These are phyloP conservation scores for Rhytidhysteron rufulum DNA, from an alignment of 2,329 filamentous ascomycete genomes.

Conservation along the genomic window DNA sequence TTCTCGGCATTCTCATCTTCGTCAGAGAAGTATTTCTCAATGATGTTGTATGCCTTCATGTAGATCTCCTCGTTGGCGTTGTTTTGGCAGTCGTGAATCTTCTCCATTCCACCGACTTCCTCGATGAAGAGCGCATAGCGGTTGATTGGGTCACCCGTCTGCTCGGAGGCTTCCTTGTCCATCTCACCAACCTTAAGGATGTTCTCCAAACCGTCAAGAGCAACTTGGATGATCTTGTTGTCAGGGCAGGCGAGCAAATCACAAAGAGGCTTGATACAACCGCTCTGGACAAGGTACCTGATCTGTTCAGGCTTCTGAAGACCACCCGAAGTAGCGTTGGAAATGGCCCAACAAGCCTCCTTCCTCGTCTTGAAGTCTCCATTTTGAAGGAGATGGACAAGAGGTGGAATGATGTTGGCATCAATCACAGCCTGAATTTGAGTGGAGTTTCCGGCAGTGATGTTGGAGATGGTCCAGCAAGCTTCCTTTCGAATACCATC, in stretches of 20 bases:
- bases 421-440: slow-evolving; percentile 98
- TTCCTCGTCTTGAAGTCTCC: slow-evolving; percentile 99
- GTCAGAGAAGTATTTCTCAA: slow-evolving; percentile 99
- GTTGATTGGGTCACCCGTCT: slow-evolving; percentile 76
- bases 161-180: slow-evolving; percentile 85
- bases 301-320: slow-evolving; percentile 99
- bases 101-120: slow-evolving; percentile 98
- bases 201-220: slow-evolving; percentile 95
- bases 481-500: slow-evolving; percentile 99
- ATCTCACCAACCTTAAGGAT: slow-evolving; percentile 99
- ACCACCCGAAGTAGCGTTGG: slow-evolving; percentile 94
- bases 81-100: slow-evolving; percentile 99
- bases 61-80: slow-evolving; percentile 99
- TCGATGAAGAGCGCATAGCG: slow-evolving; percentile 97
- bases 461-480: slow-evolving; percentile 99
- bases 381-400: slow-evolving; percentile 94
- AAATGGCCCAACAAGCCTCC: slow-evolving; percentile 99
- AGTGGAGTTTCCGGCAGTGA: slow-evolving; percentile 94
- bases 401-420: slow-evolving; percentile 90
- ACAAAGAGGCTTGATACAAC: slow-evolving; percentile 95
- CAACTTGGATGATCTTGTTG: slow-evolving; percentile 99
- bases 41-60: slow-evolving; percentile 99
- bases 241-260: slow-evolving; percentile 94
- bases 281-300: slow-evolving; percentile 85
- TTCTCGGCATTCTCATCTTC: slow-evolving; percentile 78